Evolutionary conservation across 352 stramenopile species (phyloP).

Genomic region (Phytophthora agathidicida): DNA sequence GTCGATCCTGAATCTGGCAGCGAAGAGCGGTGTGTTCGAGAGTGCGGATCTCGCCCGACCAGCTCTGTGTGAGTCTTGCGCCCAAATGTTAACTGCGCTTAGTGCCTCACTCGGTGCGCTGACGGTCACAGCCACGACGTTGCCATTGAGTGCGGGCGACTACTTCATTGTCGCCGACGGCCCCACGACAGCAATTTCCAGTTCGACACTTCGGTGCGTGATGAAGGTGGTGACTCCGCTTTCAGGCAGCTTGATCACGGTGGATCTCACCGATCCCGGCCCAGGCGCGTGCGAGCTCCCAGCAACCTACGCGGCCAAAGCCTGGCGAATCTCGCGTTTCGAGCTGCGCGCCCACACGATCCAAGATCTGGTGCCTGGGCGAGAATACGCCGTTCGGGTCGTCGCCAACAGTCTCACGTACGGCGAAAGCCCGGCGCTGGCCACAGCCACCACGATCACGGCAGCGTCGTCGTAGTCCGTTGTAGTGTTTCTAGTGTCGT

Average conservation of each 20-base stretch:
- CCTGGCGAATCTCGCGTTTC: slow-evolving; percentile 65
- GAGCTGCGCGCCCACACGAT: slow-evolving; percentile 68
- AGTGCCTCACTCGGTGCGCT: slow-evolving; percentile 24
- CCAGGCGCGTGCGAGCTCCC: slow-evolving; percentile 49
- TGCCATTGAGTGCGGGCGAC: slow-evolving; percentile 32
- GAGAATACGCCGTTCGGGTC: slow-evolving; percentile 73
- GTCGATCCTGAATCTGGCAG: slow-evolving; percentile 51
- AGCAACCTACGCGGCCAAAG: slow-evolving; percentile 51
- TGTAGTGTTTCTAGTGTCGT: not conserved
- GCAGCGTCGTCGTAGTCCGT: too few species aligned
- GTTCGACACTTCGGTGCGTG: slow-evolving; percentile 48
- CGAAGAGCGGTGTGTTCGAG: slow-evolving; percentile 38
- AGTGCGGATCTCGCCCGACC: slow-evolving; percentile 31
- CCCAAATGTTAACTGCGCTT: slow-evolving; percentile 50
- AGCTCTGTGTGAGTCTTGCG: slow-evolving; percentile 57
- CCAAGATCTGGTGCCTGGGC: slow-evolving; percentile 61
- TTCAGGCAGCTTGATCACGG: slow-evolving; percentile 27
- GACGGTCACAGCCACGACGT: slow-evolving; percentile 56
- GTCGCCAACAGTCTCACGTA: slow-evolving; percentile 32
- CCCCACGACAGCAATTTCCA: slow-evolving; percentile 10
- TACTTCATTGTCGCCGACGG: slow-evolving; percentile 79
- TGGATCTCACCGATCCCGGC: slow-evolving; percentile 31
- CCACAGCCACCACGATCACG: slow-evolving; percentile 29
- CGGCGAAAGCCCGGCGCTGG: slow-evolving; percentile 48
- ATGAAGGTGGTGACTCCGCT: slow-evolving; percentile 33